phyloP scores from a whole-genome alignment of 2,329 filamentous ascomycete genomes.

The Alternaria panax region DNA sequence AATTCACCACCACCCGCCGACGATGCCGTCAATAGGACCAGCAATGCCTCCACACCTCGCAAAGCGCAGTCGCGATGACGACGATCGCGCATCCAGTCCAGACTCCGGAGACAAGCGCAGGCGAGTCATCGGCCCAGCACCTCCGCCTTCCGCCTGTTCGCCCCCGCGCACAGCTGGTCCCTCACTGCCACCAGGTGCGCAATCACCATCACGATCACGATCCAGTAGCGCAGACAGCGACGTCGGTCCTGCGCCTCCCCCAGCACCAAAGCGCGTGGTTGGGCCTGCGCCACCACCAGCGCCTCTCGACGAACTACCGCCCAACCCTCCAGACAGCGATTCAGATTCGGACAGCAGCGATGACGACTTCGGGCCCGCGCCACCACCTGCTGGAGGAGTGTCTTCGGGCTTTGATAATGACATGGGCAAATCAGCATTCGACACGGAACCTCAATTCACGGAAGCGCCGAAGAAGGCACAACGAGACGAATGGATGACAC shows the following conservation, averaged over 20 bases:
- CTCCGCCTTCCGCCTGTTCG: conserved; percentile 53
- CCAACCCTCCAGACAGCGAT: conserved; percentile 44
- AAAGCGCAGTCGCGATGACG: conserved; percentile 59
- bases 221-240: conserved; percentile 40
- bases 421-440: conserved; percentile 38
- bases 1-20: conserved; percentile 33
- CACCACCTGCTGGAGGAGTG: conserved; percentile 45
- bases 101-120: conserved; percentile 58
- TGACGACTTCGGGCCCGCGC: conserved; percentile 56
- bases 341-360: conserved; percentile 50
- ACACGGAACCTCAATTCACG: conserved; percentile 39
- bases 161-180: conserved; percentile 59
- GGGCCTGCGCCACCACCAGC: conserved; percentile 64
- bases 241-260: conserved; percentile 52
- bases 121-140: conserved; percentile 63
- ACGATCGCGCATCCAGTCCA: conserved; percentile 50
- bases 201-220: conserved; percentile 38
- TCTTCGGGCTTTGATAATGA: conserved; percentile 19
- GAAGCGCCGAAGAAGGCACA: conserved; percentile 58
- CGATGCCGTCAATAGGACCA: conserved; percentile 75
- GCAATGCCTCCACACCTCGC: conserved; percentile 71
- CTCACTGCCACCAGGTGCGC: conserved; percentile 57
- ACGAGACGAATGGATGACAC: conserved; percentile 73
- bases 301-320: conserved; percentile 55
- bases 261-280: conserved; percentile 55